These are phyloP conservation scores for Cercospora sesami DNA, from an alignment of 2,329 filamentous ascomycete genomes.

Conservation along the genomic window DNA sequence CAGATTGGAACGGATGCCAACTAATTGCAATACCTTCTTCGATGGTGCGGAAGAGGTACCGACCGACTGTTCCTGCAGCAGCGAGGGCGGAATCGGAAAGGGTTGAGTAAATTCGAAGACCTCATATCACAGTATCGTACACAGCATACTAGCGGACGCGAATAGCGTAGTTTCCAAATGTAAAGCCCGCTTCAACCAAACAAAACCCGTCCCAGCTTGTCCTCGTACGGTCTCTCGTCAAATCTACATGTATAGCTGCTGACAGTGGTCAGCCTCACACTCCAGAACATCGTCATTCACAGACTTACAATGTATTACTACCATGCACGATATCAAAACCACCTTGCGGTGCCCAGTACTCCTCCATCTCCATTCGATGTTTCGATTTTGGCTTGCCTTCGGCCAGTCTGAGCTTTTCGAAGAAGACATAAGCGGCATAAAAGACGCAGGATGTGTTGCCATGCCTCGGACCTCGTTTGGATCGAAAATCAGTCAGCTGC, in stretches of 20 bases:
- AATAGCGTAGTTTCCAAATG: background rate
- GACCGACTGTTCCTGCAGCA: background rate
- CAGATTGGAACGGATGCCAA: too few species aligned
- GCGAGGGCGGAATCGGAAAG: background rate
- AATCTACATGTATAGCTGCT: background rate
- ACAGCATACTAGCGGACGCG: background rate
- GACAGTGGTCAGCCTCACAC: background rate
- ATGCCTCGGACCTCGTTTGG: constrained; percentile 50
- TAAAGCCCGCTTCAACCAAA: background rate
- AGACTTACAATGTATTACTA: constrained; percentile 8
- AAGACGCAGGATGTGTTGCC: constrained; percentile 53
- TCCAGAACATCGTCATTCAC: background rate
- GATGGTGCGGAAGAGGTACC: background rate
- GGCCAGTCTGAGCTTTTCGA: constrained; percentile 60
- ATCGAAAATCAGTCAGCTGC: constrained; percentile 53
- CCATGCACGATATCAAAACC: constrained; percentile 23
- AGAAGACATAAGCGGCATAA: constrained; percentile 44
- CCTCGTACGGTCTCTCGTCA: background rate
- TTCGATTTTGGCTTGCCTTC: constrained; percentile 55
- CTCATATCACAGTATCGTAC: background rate
- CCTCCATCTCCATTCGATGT: constrained; percentile 56
- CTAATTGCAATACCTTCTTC: too few species aligned
- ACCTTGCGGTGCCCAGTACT: constrained; percentile 31
- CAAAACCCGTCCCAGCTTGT: background rate
- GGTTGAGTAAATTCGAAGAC: background rate